These are phyloP conservation scores for Phytopythium oedochilum DNA, from an alignment of 352 stramenopile genomes.

Conservation along the genomic window DNA sequence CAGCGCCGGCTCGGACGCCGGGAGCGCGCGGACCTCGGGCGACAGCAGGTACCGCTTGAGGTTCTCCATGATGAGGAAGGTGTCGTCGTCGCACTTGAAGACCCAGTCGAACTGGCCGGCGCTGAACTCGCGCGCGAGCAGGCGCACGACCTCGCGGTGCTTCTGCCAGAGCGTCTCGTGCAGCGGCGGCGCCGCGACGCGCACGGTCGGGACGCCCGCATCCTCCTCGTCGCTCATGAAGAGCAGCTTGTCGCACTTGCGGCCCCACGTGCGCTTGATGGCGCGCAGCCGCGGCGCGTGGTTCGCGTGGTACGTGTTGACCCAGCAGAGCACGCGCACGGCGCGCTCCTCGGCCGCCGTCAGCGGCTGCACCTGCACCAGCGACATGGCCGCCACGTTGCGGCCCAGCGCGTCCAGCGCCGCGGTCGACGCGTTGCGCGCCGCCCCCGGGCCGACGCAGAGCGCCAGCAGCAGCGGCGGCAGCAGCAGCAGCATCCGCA, in stretches of 20 bases:
- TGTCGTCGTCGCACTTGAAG: conserved; percentile 89
- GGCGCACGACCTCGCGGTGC: conserved; percentile 73
- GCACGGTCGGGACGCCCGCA: conserved; percentile 48
- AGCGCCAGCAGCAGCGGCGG: background rate
- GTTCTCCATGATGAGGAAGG: conserved; percentile 84
- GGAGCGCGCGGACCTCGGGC: conserved; percentile 30
- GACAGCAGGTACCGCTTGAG: conserved; percentile 68
- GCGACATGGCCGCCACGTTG: conserved; percentile 68
- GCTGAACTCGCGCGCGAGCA: conserved; percentile 59
- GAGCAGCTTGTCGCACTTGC: conserved; percentile 81
- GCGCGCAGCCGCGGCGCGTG: conserved; percentile 49
- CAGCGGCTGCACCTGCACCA: conserved; percentile 58
- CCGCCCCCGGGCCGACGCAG: background rate
- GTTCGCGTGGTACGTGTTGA: conserved; percentile 83
- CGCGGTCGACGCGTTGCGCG: background rate
- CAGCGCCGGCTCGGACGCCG: conserved; percentile 35
- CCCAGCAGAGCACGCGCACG: conserved; percentile 77
- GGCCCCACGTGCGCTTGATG: conserved; percentile 77
- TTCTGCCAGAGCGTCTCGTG: conserved; percentile 85
- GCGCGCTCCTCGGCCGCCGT: conserved; percentile 24
- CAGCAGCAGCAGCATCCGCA: background rate
- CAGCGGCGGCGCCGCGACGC: conserved; percentile 51
- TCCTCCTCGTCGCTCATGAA: conserved; percentile 87
- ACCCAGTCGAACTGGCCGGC: conserved; percentile 79
- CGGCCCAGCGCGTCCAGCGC: conserved; percentile 33